Conservation (phyloP, 2,329 filamentous ascomycete species). For the Pestalotiopsis sp. region DNA sequence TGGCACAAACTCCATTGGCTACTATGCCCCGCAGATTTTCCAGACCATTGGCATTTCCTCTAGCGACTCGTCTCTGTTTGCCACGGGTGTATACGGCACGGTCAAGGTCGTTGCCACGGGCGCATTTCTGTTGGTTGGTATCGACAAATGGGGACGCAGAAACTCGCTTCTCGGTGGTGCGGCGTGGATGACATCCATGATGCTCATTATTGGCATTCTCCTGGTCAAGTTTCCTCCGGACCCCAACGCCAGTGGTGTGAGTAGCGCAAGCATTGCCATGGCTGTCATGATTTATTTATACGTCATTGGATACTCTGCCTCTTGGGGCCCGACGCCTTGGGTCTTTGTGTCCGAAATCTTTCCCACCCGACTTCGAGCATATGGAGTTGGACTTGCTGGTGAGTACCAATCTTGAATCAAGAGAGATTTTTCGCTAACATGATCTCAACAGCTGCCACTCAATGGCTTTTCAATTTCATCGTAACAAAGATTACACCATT, state of each 20-base stretch:
- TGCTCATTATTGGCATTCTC: constrained; percentile 2
- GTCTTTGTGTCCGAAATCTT: constrained; percentile 40
- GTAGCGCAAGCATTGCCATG: constrained; percentile 9
- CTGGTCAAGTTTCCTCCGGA: constrained; percentile 8
- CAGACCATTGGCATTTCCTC: constrained; percentile 54
- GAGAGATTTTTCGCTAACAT: background rate
- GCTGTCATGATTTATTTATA: constrained; percentile 47
- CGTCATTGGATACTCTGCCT: constrained; percentile 53
- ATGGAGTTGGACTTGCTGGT: constrained; percentile 47
- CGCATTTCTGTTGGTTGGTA: background rate
- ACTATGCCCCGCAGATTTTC: constrained; percentile 73
- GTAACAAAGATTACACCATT: constrained; percentile 48
- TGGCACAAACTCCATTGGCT: constrained; percentile 52
- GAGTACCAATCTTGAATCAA: constrained; percentile 23
- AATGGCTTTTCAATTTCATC: constrained; percentile 77
- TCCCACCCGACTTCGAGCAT: constrained; percentile 47
- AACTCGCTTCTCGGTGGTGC: background rate
- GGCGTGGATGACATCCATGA: background rate
- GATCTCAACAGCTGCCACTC: constrained; percentile 55
- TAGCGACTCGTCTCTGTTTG: constrained; percentile 58
- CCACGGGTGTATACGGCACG: constrained; percentile 76
- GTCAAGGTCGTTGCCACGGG: constrained; percentile 64
- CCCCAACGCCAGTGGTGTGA: background rate
- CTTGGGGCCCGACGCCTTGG: constrained; percentile 54
- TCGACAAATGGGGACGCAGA: constrained; percentile 4